Conservation (phyloP, 768 basidiomycete species). For the Russula ochroleuca region DNA sequence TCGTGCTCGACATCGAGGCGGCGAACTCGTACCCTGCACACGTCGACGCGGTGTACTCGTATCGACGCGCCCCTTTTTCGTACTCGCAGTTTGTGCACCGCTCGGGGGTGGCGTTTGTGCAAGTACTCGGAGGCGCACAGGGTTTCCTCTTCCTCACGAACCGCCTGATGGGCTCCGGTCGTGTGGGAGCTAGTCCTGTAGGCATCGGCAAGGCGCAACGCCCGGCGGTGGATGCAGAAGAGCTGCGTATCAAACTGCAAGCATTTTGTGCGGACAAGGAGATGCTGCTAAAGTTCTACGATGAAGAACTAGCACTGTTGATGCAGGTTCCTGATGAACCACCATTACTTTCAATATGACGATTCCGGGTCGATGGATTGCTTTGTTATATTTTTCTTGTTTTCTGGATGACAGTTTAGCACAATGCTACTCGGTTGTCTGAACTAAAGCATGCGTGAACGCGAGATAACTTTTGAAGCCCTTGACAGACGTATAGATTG, state of each 20-base stretch:
- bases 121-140: slow-evolving; percentile 71
- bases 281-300: slow-evolving; percentile 34
- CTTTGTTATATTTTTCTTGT: neutral
- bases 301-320: slow-evolving; percentile 24
- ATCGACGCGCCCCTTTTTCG: slow-evolving; percentile 70
- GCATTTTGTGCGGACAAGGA: slow-evolving; percentile 39
- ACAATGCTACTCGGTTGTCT: neutral
- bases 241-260: slow-evolving; percentile 35
- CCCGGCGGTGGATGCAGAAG: slow-evolving; percentile 35
- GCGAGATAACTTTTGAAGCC: neutral
- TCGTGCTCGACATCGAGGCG: slow-evolving; percentile 82
- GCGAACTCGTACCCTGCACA: slow-evolving; percentile 69
- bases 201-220: slow-evolving; percentile 27
- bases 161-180: slow-evolving; percentile 68
- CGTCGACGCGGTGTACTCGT: slow-evolving; percentile 85
- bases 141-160: slow-evolving; percentile 92
- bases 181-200: slow-evolving; percentile 44
- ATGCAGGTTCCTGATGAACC: slow-evolving; percentile 27
- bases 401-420: neutral
- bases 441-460: neutral
- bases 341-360: slow-evolving; percentile 24
- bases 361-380: neutral
- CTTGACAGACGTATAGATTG: neutral
- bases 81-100: slow-evolving; percentile 92
- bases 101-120: slow-evolving; percentile 84